Evolutionary conservation across 345 rosid genomes (phyloP), one percentile per base, ranked within the genome.

Genomic region (Fremontodendron californicum): DNA sequence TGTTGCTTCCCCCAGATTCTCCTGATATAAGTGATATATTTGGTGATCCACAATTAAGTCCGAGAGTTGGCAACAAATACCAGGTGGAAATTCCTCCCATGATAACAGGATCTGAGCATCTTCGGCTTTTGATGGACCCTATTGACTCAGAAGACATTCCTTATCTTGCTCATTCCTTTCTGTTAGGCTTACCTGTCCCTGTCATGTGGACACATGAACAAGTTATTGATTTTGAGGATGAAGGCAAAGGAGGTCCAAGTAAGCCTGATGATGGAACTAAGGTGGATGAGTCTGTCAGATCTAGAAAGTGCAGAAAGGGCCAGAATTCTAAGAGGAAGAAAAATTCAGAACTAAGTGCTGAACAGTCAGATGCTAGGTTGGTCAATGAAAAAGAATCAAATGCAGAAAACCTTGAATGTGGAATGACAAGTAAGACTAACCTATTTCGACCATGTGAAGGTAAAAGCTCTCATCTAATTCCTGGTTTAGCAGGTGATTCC

Each of bases 41-140:
- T 58, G 93, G 93, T 46, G 85, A 84, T 80, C 93, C 85, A 43
- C 75, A 73, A 78, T 73, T 83, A 73, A 84, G 79, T 81, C 87
- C 89, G 66, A 89, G 94, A 76, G 78, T 90, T 78, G 97, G 97
- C 33, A 86, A 88, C 8, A 86, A 87, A 18, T 92, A 82, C 80
- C 97, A 90, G 76, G 89, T 71, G 19, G 86, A 87, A 74, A 84
- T 92, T 84, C 91, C 93, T 78, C 84, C 88, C 23, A 78, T 88
- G 88, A 79, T 88, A 78, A 82, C 91, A 60, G 86, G 81, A 81
- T 60, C 88, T 0, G 76, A 85, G 64, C 79, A 79, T 60, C 79
- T 76, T 51, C 72, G 16, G 62, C 87, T 77, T 86, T 82, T 80
- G 42, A 76, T 77, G 25, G 79, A 73, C 78, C 87, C 92, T 84